Evolutionary conservation across 495 filamentous ascomycete species (phyloP).

Genomic region (Neurospora africana): DNA sequence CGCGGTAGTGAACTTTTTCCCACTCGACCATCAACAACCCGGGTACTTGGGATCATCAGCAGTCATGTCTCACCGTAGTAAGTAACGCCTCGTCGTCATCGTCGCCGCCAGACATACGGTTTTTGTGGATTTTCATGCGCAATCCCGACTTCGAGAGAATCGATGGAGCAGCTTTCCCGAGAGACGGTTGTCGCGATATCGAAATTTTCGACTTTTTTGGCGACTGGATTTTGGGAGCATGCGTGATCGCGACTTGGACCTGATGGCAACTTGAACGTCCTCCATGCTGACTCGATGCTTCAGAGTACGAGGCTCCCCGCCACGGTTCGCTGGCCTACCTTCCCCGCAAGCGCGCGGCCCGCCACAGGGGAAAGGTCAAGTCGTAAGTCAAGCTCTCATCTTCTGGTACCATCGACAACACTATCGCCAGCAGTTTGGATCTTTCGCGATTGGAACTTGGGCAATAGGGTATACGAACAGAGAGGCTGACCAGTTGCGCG

Average conservation of each 20-base stretch:
- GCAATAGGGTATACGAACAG: neutral
- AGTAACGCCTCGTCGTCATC: slow-evolving; percentile 8
- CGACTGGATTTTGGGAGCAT: neutral
- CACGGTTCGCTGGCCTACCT: slow-evolving; percentile 97
- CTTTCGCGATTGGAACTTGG: neutral
- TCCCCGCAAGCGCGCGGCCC: slow-evolving; percentile 90
- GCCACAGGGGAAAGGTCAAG: slow-evolving; percentile 98
- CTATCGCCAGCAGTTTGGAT: neutral
- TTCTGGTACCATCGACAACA: neutral
- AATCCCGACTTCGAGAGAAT: neutral
- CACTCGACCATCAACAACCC: slow-evolving; percentile 14
- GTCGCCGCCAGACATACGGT: neutral
- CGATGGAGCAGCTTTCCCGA: neutral
- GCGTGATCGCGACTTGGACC: neutral
- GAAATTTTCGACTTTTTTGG: neutral
- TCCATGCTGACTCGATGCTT: slow-evolving; percentile 34
- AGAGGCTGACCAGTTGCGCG: slow-evolving; percentile 14
- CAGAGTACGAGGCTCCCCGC: slow-evolving; percentile 85
- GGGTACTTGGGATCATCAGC: slow-evolving; percentile 16
- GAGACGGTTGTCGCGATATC: neutral
- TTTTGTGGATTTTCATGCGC: neutral
- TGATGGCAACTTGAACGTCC: neutral
- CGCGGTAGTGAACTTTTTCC: slow-evolving; percentile 15
- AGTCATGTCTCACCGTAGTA: slow-evolving; percentile 29
- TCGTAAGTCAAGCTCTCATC: slow-evolving; percentile 47